Base-by-base conservation (phyloP, 768 basidiomycete genomes). In the Collybia sordida region DNA sequence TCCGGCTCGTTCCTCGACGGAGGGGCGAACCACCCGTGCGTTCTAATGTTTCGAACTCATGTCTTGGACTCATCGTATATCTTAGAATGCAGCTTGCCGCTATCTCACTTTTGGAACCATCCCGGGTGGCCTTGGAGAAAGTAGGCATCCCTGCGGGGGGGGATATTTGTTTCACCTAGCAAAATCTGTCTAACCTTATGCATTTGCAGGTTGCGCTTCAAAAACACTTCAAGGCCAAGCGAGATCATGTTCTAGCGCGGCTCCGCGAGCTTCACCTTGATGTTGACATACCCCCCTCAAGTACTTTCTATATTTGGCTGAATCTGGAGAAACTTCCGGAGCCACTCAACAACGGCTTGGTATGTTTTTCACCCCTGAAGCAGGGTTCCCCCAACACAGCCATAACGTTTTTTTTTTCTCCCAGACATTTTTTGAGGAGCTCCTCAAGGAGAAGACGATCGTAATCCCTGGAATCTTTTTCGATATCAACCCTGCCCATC, bases 281-380 rank as follows among this genome's bases (percentile, higher is more conserved):
- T 43, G 90, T 97, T 39, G 73, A 80, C 40, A 69, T 90, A 47
- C 86, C 88, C 36, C 93, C 91, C 5, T 73, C 72, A 17, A 83
- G 85, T 48, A 97, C 95, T 2, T 98, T 97, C 71, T 97, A 98
- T 69, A 83, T 97, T 64, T 97, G 95, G 93, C 80, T 95, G 51
- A 90, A 90, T 70, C 75, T 96, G 18, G 86, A 86, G 64, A 76
- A 75, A 48, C 78, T 97, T 41, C 88, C 91, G 7, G 58, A 81
- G 4, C 95, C 95, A 6, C 64, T 97, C 38, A 92, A 93, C 71
- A 92, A 91, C 60, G 94, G 94, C 17, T 71, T 97, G 60, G 88
- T 90, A 53, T 5, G 70, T 61, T 27, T n/a, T 19, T 23, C 28
- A 42, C 28, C 18, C 31, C 31, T 31, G 31, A 31, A 3, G 31